Conservation (phyloP, 306 rosid species). For the Rosa chinensis region DNA sequence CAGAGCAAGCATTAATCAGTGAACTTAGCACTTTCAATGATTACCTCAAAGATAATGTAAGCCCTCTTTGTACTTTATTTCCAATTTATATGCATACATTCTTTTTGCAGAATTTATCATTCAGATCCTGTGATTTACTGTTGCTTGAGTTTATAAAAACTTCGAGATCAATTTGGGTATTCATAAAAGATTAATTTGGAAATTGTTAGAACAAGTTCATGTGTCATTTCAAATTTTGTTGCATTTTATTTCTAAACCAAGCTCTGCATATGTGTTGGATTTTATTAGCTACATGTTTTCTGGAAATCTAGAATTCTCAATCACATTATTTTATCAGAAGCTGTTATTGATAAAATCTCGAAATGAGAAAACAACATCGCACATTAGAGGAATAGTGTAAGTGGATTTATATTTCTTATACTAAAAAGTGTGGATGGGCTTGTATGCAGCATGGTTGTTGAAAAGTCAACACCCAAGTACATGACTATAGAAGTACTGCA, state of each 20-base stretch:
- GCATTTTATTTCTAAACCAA: background rate
- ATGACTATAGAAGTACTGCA: background rate
- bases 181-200: background rate
- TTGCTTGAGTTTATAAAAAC: background rate
- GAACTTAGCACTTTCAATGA: conserved; percentile 79
- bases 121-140: background rate
- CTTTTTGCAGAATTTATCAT: background rate
- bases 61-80: conserved; percentile 28
- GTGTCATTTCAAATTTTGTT: background rate
- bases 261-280: background rate
- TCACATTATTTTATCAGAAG: background rate
- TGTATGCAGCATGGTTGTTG: background rate
- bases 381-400: background rate
- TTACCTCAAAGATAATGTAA: conserved; percentile 81
- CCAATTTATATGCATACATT: background rate
- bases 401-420: background rate
- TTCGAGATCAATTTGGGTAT: background rate
- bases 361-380: background rate
- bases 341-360: background rate
- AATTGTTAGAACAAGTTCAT: background rate
- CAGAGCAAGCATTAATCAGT: conserved; percentile 68
- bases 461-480: background rate
- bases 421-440: background rate
- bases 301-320: background rate
- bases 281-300: background rate